phyloP scores from a whole-genome alignment of 148 eudicot genomes.

The Rhododendron mucronatum region DNA sequence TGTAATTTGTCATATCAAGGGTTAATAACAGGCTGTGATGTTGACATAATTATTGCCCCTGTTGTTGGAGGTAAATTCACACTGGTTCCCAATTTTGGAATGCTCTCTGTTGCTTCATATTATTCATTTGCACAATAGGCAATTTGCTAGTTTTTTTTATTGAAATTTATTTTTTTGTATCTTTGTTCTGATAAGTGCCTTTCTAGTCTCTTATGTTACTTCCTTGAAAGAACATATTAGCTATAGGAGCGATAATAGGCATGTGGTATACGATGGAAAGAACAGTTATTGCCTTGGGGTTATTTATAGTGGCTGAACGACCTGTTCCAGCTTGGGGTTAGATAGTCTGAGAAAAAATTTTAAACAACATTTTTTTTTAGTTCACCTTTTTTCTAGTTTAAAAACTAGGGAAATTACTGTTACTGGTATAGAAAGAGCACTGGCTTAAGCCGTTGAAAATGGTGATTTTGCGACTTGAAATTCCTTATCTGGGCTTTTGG shows the following conservation, averaged over 20 bases:
- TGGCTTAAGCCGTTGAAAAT: neutral
- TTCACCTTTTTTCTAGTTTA: neutral
- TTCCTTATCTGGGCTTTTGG: neutral
- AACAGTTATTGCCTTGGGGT: neutral
- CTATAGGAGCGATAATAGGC: neutral
- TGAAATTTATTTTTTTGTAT: neutral
- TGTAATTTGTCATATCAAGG: slow-evolving; percentile 64
- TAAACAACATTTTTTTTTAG: neutral
- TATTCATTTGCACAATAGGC: neutral
- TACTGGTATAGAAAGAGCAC: neutral
- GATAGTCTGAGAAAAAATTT: neutral
- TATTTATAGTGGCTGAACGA: neutral
- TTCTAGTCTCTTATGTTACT: neutral
- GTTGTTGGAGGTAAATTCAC: slow-evolving; percentile 40
- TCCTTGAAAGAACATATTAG: neutral
- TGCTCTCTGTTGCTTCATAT: neutral
- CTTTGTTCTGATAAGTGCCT: neutral
- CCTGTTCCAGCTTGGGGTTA: neutral
- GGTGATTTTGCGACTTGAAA: neutral
- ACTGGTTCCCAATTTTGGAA: neutral
- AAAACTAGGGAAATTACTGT: neutral
- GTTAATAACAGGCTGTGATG: slow-evolving; percentile 56
- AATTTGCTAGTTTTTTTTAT: neutral
- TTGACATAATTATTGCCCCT: slow-evolving; percentile 38
- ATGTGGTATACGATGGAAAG: neutral